phyloP scores from a whole-genome alignment of 768 basidiomycete species.

The Galerina sulciceps region DNA sequence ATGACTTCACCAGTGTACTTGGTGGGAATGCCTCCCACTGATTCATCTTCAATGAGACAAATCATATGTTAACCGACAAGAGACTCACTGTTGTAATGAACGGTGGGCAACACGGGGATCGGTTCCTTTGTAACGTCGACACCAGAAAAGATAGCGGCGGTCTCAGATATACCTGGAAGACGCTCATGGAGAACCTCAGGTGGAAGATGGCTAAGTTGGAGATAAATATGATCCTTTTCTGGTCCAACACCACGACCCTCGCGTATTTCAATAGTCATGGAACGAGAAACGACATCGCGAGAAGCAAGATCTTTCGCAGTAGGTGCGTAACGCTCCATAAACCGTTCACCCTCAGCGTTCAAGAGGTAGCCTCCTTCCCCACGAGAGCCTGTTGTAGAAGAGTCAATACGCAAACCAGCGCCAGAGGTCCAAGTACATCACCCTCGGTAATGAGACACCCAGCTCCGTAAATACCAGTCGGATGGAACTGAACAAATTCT shows the following conservation, averaged over 20 bases:
- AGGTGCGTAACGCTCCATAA: conserved; percentile 99
- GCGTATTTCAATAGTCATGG: conserved; percentile 98
- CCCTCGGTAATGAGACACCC: conserved; percentile 99
- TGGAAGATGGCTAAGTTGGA: conserved; percentile 97
- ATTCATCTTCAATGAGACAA: conserved; percentile 4
- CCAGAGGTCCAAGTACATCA: conserved; percentile 28
- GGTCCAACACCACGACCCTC: conserved; percentile 99
- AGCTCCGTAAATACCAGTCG: conserved; percentile 98
- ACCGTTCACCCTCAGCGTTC: conserved; percentile 98
- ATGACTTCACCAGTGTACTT: conserved; percentile 97
- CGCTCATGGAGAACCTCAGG: conserved; percentile 95
- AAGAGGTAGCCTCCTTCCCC: conserved; percentile 99
- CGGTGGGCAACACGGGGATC: conserved; percentile 97
- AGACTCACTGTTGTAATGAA: conserved; percentile 95
- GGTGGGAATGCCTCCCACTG: conserved; percentile 99
- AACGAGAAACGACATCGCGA: conserved; percentile 98
- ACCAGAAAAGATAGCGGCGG: conserved; percentile 97
- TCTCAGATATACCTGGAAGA: conserved; percentile 99
- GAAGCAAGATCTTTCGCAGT: conserved; percentile 99
- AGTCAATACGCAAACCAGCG: neutral
- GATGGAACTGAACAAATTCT: conserved; percentile 99
- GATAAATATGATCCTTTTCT: conserved; percentile 95
- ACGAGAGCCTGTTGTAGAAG: conserved; percentile 73
- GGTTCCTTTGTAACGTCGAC: conserved; percentile 99
- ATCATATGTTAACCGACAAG: neutral